Base-by-base conservation (phyloP, 768 basidiomycete genomes). In the Agrocybe pediades region DNA sequence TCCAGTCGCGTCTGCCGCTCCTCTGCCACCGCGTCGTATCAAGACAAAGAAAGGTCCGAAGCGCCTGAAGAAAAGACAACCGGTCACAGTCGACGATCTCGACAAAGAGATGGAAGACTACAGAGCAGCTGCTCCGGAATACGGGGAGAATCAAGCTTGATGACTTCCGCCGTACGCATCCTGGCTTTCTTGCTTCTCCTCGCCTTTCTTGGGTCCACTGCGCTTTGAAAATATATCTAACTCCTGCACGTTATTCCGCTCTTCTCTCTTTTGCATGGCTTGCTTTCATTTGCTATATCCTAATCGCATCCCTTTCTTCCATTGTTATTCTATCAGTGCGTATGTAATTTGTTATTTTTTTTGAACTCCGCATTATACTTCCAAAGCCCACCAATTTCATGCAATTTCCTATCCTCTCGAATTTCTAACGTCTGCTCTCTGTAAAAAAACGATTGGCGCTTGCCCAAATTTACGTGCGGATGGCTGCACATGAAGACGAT, bases 51-150 rank as follows among this genome's bases (percentile, higher is more conserved):
- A 90, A 62, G 90, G 90, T 0, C 86, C 90, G 0, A 85, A 82
- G 62, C 81, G 90, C 33, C 65, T 89, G 40, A 89, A 88, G 63
- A 90, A 90, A 57, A 49, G 61, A 25, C 53, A 55, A 44, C 53
- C 68, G 3, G 56, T 66, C 13, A 81, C 86, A 0, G 63, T 72
- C 6, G 84, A 78, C 23, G 81, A 90, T 54, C 75, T 92, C 20
- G 89, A 92, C 65, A 76, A 80, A 65, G 89, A 92, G 67, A 90
- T 92, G 86, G 90, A 92, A 51, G 85, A 87, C 45, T 92, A 90
- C 58, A 79, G 79, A 46, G 84, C 87, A 19, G 71, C 68, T 9
- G 73, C 70, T 58, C 61, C 64, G 29, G 51, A 54, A 21, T 47
- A 30, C 30, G 43, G 21, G 9, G 49, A 41, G 43, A 59, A 47